Base-by-base conservation (phyloP, 345 rosid genomes). In the Pistacia integerrima region DNA sequence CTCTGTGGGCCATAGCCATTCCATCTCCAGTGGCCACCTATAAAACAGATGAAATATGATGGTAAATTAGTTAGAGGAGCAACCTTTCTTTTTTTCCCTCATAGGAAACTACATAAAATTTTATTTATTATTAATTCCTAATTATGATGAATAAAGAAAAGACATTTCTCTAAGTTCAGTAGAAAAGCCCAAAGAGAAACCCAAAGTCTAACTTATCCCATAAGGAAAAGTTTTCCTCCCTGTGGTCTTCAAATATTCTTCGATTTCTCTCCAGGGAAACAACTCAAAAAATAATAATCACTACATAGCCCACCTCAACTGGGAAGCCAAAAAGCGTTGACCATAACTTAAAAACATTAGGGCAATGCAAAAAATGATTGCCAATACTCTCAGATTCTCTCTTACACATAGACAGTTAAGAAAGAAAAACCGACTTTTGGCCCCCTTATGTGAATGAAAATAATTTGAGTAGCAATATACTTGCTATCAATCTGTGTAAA, bases 21-120 rank as follows among this genome's bases (percentile, higher is more conserved):
- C 99, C 99, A 89, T 93, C 99, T 73, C 99, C 97, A 41, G 97
- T 96, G 25, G 98, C 99, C 58, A 96, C 98, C 99, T 96, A 79
- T 33, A 57, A 63, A 81, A 60, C 17, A 74, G 18, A 48, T 13
- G 68, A 33, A 22, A 81, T 51, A 58, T 60, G 63, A 36, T 22
- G 74, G 63, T 63, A 2, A 41, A 30, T 60, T n/a, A 54, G 14
- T 33, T 41, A 22, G 22, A 0, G 48, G 41, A 2, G 12, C 6
- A 38, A 38, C 44, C 44, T 38, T 38, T 38, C 6, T 38, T 38
- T 38, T 38, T 38, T 59, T n/a, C 9, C 17, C 56, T 13, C 3
- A 52, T 51, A 52, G 4, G 56, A 52, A 2, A 52, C 56, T 52
- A n/a, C 44, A 52, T 12, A 52, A 52, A 52, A 3, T 52, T 12